Conservation (phyloP, 129 eudicot species). For the Escallonia rubra region DNA sequence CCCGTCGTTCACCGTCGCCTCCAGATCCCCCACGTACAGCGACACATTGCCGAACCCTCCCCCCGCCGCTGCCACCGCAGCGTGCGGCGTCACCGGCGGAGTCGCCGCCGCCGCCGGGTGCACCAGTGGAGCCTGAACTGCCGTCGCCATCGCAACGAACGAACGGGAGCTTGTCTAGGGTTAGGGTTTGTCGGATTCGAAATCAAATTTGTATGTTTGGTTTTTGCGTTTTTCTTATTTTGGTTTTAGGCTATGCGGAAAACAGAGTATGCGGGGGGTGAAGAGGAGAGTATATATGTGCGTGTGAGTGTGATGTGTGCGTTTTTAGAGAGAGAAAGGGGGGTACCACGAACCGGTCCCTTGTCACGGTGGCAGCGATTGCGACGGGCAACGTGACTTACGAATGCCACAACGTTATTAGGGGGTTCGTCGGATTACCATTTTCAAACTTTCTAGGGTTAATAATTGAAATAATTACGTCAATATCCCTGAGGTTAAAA, state of each 20-base stretch:
- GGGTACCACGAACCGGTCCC: background rate
- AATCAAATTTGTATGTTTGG: too few relatives aligned
- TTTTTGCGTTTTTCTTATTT: too few relatives aligned
- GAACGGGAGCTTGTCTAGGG: background rate
- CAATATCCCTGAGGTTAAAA: too few relatives aligned
- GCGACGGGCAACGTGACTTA: background rate
- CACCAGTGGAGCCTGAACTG: constrained; percentile 8
- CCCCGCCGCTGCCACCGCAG: background rate
- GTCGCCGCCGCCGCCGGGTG: constrained; percentile 6
- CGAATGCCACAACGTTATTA: too few relatives aligned
- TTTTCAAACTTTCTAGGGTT: too few relatives aligned
- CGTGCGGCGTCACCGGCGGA: constrained; percentile 14
- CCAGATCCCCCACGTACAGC: constrained; percentile 61
- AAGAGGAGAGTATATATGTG: background rate
- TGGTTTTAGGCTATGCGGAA: background rate
- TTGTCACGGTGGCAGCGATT: background rate
- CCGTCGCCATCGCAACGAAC: constrained; percentile 20
- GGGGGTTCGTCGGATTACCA: background rate
- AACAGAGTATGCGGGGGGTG: constrained; percentile 9
- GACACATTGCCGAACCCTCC: constrained; percentile 24
- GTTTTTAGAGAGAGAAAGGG: background rate
- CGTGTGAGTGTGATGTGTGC: background rate
- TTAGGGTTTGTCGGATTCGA: too few relatives aligned
- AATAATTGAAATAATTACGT: too few relatives aligned
- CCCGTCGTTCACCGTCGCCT: constrained; percentile 34